These are phyloP conservation scores for Xylariaceae sp. DNA, from an alignment of 2,329 filamentous ascomycete species.

Conservation along the genomic window DNA sequence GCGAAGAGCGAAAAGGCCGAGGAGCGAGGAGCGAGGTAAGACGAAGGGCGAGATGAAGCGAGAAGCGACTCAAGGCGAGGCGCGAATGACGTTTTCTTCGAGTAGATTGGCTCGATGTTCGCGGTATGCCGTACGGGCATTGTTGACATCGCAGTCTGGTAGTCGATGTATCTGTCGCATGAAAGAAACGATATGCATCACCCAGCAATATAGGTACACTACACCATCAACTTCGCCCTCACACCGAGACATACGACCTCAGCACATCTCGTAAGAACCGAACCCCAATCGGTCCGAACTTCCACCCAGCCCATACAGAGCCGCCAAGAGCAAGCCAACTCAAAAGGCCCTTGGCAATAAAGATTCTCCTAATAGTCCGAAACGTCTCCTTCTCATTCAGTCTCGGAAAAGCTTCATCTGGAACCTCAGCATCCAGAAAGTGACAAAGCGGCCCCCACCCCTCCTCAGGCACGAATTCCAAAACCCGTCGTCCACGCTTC, in stretches of 20 bases:
- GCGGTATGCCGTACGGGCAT: too few relatives aligned
- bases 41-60: too few relatives aligned
- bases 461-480: constrained; percentile 34
- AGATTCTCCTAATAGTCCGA: constrained; percentile 6
- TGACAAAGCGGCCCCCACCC: constrained; percentile 41
- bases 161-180: too few relatives aligned
- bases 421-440: constrained; percentile 31
- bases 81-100: too few relatives aligned
- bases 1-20: too few relatives aligned
- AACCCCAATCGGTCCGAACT: not conserved
- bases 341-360: not conserved
- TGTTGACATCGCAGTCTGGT: too few relatives aligned
- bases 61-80: too few relatives aligned
- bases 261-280: not conserved
- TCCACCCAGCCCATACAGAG: not conserved
- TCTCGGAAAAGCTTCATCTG: constrained; percentile 29
- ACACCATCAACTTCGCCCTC: not conserved
- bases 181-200: too few relatives aligned
- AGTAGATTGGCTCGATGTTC: too few relatives aligned
- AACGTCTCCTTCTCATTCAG: constrained; percentile 29
- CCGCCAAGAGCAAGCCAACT: not conserved
- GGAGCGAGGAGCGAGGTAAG: too few relatives aligned
- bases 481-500: constrained; percentile 24
- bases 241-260: not conserved
- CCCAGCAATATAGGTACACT: too few relatives aligned